Evolutionary conservation across 345 rosid species (phyloP).

Genomic region (Fremontodendron californicum): DNA sequence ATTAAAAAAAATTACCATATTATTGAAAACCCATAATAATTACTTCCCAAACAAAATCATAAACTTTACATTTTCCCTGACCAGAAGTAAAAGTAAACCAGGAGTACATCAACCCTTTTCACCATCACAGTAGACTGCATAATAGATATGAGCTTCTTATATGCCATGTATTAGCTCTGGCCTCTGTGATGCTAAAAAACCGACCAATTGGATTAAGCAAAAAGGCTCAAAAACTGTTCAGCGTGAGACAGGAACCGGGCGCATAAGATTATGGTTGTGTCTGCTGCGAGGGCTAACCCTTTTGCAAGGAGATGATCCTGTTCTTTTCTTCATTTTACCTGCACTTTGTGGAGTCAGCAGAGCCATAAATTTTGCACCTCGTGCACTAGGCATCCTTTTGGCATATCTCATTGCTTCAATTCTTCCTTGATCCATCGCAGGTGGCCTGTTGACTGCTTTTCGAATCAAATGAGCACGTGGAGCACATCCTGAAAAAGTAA

Average conservation of each 20-base stretch:
- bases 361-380: constrained; percentile 31
- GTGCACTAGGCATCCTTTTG: constrained; percentile 31
- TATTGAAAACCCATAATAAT: background rate
- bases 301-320: constrained; percentile 35
- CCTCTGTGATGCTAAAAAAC: background rate
- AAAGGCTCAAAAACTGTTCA: background rate
- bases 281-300: constrained; percentile 30
- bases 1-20: background rate
- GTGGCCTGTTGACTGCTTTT: constrained; percentile 19
- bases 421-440: constrained; percentile 18
- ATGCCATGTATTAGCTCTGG: background rate
- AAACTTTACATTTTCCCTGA: background rate
- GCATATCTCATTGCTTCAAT: constrained; percentile 34
- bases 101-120: background rate
- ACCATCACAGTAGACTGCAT: background rate
- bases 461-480: constrained; percentile 28
- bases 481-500: constrained; percentile 32
- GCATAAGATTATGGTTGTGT: constrained; percentile 8
- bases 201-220: background rate
- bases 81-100: background rate
- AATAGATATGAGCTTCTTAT: background rate
- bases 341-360: constrained; percentile 24
- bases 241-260: background rate
- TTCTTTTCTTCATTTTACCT: constrained; percentile 16
- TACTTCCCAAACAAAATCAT: background rate